Evolutionary conservation across 2,329 filamentous ascomycete species (phyloP).

Genomic region (Salinomyces thailandicus): DNA sequence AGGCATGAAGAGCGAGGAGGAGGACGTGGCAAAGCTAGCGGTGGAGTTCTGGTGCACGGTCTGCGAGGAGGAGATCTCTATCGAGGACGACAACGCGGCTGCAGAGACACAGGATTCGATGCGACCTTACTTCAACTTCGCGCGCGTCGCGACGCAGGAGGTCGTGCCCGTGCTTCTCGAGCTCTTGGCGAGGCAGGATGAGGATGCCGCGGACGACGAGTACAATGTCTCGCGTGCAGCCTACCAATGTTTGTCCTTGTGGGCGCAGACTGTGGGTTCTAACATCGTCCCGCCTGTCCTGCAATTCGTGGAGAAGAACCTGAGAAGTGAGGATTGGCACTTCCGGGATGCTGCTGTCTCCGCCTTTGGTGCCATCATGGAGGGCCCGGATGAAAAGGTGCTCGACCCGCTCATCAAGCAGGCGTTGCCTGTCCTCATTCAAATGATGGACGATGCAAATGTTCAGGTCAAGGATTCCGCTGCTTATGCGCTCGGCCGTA

Average conservation of each 20-base stretch:
- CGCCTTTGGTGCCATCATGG: conserved; percentile 97
- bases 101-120: conserved; percentile 62
- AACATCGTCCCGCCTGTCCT: conserved; percentile 80
- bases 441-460: conserved; percentile 81
- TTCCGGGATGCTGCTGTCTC: conserved; percentile 90
- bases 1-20: conserved; percentile 96
- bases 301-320: conserved; percentile 80
- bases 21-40: conserved; percentile 94
- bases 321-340: conserved; percentile 89
- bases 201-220: conserved; percentile 92
- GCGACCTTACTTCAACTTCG: conserved; percentile 92
- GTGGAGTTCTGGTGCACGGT: conserved; percentile 99
- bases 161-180: conserved; percentile 85
- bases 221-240: conserved; percentile 93
- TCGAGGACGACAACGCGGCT: conserved; percentile 90
- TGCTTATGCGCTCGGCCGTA: conserved; percentile 88
- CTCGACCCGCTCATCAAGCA: conserved; percentile 93
- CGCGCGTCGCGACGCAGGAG: conserved; percentile 81
- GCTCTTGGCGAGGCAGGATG: conserved; percentile 91
- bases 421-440: conserved; percentile 80
- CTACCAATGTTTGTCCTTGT: conserved; percentile 93
- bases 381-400: conserved; percentile 86
- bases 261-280: conserved; percentile 79
- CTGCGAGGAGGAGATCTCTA: conserved; percentile 94
- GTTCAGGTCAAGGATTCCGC: conserved; percentile 92